Evolutionary conservation across 768 basidiomycete genomes (phyloP).

Genomic region (Tephrocybe sp.): DNA sequence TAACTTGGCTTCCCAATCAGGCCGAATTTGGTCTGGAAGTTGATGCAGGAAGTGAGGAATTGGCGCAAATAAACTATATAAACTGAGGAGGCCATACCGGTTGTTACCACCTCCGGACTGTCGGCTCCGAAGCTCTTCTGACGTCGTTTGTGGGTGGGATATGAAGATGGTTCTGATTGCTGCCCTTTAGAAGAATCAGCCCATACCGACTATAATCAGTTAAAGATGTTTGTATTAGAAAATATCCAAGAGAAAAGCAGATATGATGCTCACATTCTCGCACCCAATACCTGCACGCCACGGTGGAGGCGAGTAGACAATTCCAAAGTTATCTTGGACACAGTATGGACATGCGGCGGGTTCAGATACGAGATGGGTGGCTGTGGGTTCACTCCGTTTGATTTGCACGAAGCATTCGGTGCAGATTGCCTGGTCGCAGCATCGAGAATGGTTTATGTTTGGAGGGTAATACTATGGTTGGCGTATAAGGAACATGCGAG

Average conservation of each 20-base stretch:
- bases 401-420: constrained; percentile 99
- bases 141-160: constrained; percentile 64
- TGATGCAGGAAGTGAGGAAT: constrained; percentile 11
- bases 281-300: constrained; percentile 82
- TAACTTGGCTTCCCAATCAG: constrained; percentile 97
- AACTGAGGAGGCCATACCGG: constrained; percentile 51
- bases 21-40: constrained; percentile 85
- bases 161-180: constrained; percentile 37
- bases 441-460: constrained; percentile 96
- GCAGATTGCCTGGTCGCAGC: constrained; percentile 98
- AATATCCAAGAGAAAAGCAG: background rate
- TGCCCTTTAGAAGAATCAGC: constrained; percentile 54
- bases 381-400: constrained; percentile 92
- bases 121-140: constrained; percentile 89
- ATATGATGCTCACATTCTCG: constrained; percentile 63
- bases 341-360: constrained; percentile 98
- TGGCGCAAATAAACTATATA: background rate
- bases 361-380: constrained; percentile 94
- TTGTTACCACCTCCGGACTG: constrained; percentile 88
- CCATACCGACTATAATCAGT: constrained; percentile 32
- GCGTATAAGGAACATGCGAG: constrained; percentile 24
- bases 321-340: constrained; percentile 95
- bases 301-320: constrained; percentile 79
- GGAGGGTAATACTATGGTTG: constrained; percentile 85
- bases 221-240: background rate